phyloP scores from a whole-genome alignment of 148 eudicot species.

The Chenopodium quinoa region DNA sequence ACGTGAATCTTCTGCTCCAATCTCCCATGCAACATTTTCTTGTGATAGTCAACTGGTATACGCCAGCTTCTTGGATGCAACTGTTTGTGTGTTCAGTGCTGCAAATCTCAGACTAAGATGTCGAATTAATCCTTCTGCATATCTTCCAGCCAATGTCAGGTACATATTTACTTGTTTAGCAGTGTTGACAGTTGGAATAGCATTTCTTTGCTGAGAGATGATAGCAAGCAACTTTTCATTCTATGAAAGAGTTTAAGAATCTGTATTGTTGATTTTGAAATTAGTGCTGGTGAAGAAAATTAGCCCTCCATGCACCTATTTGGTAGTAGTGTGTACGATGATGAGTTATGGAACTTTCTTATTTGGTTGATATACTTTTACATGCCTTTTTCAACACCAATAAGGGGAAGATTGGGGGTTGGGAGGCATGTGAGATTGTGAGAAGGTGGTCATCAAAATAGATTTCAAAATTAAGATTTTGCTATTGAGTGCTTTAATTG shows the following conservation, averaged over 20 bases:
- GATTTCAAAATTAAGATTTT: not conserved
- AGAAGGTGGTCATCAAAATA: not conserved
- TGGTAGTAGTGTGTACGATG: not conserved
- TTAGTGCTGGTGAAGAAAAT: not conserved
- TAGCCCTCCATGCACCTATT: not conserved
- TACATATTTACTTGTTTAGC: conserved; percentile 25
- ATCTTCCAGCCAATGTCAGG: conserved; percentile 66
- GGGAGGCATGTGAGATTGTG: not conserved
- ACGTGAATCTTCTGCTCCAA: conserved; percentile 68
- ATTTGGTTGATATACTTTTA: too few relatives aligned
- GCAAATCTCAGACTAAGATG: conserved; percentile 66
- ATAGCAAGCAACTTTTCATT: not conserved
- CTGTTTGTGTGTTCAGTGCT: conserved; percentile 69
- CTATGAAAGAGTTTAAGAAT: not conserved
- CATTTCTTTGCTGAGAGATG: not conserved
- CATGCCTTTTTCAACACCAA: not conserved
- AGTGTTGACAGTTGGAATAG: not conserved
- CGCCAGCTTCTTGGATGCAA: conserved; percentile 84
- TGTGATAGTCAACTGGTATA: conserved; percentile 82
- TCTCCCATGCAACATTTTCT: conserved; percentile 88
- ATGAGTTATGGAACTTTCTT: not conserved
- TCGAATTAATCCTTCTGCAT: conserved; percentile 74
- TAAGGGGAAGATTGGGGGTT: not conserved
- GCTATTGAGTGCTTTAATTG: not conserved
- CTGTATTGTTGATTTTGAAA: not conserved